A percentile compares a stretch with the other conserved stretches of the same genome.
Evolutionary conservation across 2,329 filamentous ascomycete genomes (phyloP).

Genomic region (Sporothrix mexicana): DNA sequence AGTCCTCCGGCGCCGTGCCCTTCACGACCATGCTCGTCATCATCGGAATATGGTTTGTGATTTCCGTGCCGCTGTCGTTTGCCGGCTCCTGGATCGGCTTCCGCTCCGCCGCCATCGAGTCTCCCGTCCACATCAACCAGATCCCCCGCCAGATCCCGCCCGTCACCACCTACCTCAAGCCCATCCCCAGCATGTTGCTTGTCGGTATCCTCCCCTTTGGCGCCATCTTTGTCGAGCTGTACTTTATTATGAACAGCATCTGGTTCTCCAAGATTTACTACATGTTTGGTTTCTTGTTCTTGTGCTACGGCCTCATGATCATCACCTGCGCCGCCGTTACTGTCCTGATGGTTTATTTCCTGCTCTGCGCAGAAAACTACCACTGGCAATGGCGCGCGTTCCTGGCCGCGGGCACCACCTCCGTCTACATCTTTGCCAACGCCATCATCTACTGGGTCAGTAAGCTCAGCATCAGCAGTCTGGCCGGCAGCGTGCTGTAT

Average conservation of each 20-base stretch:
- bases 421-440: constrained; percentile 89
- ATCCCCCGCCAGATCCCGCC: constrained; percentile 96
- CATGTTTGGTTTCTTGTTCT: constrained; percentile 99
- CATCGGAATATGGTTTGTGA: constrained; percentile 93
- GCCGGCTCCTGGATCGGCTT: constrained; percentile 94
- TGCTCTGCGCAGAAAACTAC: constrained; percentile 96
- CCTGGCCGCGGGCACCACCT: constrained; percentile 86
- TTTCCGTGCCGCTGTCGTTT: constrained; percentile 89
- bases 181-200: constrained; percentile 86
- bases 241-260: constrained; percentile 99
- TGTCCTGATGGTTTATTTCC: constrained; percentile 92
- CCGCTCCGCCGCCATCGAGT: constrained; percentile 71
- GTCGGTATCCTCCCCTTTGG: constrained; percentile 93
- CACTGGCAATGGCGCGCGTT: constrained; percentile 99
- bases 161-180: constrained; percentile 76
- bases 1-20: constrained; percentile 90
- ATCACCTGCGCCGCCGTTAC: constrained; percentile 92
- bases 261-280: constrained; percentile 99
- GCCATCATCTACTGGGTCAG: constrained; percentile 90
- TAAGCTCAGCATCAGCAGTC: constrained; percentile 81
- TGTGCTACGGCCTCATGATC: constrained; percentile 97
- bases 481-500: constrained; percentile 89
- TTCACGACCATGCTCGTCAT: constrained; percentile 97
- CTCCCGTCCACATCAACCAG: constrained; percentile 94
- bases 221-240: constrained; percentile 96